These are phyloP conservation scores for Cydonia oblonga DNA, from an alignment of 331 rosid genomes.

Conservation along the genomic window DNA sequence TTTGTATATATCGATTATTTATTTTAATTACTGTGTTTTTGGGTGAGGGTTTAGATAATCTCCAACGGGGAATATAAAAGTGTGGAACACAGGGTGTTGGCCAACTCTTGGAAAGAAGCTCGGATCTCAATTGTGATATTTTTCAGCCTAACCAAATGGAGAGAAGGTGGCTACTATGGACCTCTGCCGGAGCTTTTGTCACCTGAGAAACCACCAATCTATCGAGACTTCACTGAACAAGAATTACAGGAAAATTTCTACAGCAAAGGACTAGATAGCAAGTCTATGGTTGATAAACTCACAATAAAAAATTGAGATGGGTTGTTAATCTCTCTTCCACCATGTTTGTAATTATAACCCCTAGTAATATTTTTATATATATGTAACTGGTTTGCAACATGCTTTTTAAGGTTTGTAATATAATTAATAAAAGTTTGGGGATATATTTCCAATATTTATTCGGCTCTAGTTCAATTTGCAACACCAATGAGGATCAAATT, in stretches of 20 bases:
- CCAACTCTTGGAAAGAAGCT: constrained; percentile 20
- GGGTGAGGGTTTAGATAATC: neutral
- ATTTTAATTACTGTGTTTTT: too few relatives aligned
- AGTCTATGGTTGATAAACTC: constrained; percentile 10
- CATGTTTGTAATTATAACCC: too few relatives aligned
- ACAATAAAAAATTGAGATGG: neutral
- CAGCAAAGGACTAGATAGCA: constrained; percentile 21
- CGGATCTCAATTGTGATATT: constrained; percentile 21
- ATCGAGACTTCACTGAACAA: constrained; percentile 12
- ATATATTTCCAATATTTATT: too few relatives aligned
- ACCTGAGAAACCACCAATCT: constrained; percentile 18
- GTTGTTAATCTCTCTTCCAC: too few relatives aligned
- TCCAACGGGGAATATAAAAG: constrained; percentile 12
- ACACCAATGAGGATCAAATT: too few relatives aligned
- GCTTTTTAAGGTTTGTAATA: too few relatives aligned
- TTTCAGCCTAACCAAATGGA: constrained; percentile 15
- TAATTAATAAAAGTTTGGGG: too few relatives aligned
- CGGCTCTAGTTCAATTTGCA: too few relatives aligned
- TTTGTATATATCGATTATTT: too few relatives aligned
- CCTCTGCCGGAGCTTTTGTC: constrained; percentile 26
- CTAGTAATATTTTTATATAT: too few relatives aligned
- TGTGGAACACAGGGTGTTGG: constrained; percentile 14
- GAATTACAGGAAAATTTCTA: constrained; percentile 9
- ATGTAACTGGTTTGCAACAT: too few relatives aligned
- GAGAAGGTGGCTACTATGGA: constrained; percentile 9